Evolutionary conservation across 768 basidiomycete genomes (phyloP).

Genomic region (Kwoniella bestiolae): DNA sequence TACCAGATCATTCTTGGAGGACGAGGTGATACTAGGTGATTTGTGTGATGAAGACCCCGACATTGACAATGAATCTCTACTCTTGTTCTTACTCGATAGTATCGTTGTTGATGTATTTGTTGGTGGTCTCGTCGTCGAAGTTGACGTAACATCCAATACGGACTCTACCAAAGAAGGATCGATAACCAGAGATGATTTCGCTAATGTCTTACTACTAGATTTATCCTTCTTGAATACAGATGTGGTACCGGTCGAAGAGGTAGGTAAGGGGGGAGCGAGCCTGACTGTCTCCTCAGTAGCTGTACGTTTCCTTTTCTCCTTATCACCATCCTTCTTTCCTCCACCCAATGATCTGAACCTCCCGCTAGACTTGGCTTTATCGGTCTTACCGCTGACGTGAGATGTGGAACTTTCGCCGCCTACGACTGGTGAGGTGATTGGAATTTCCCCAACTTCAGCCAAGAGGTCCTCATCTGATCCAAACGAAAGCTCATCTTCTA

Average conservation of each 20-base stretch:
- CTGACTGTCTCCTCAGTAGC: slow-evolving; percentile 21
- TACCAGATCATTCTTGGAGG: slow-evolving; percentile 4
- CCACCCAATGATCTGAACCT: slow-evolving; percentile 11
- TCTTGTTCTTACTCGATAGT: not conserved
- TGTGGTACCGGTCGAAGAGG: not conserved
- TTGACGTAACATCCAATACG: slow-evolving; percentile 13
- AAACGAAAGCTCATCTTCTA: slow-evolving; percentile 42
- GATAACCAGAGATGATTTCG: slow-evolving; percentile 22
- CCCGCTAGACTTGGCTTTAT: not conserved
- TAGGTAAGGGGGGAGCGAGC: not conserved
- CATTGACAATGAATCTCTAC: slow-evolving; percentile 1
- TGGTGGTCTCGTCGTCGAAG: not conserved
- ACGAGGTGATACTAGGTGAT: slow-evolving; percentile 4
- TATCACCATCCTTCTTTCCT: slow-evolving; percentile 6
- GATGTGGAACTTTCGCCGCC: not conserved
- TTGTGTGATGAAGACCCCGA: not conserved
- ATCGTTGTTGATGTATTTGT: not conserved
- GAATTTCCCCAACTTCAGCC: slow-evolving; percentile 30
- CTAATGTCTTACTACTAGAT: not conserved
- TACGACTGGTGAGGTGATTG: not conserved
- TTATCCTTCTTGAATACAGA: not conserved
- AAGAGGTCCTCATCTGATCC: slow-evolving; percentile 37
- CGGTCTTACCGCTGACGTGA: slow-evolving; percentile 5
- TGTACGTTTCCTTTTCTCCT: slow-evolving; percentile 16
- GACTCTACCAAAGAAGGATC: slow-evolving; percentile 22